phyloP scores from a whole-genome alignment of 2,329 filamentous ascomycete genomes.

The Thelonectria discophora region DNA sequence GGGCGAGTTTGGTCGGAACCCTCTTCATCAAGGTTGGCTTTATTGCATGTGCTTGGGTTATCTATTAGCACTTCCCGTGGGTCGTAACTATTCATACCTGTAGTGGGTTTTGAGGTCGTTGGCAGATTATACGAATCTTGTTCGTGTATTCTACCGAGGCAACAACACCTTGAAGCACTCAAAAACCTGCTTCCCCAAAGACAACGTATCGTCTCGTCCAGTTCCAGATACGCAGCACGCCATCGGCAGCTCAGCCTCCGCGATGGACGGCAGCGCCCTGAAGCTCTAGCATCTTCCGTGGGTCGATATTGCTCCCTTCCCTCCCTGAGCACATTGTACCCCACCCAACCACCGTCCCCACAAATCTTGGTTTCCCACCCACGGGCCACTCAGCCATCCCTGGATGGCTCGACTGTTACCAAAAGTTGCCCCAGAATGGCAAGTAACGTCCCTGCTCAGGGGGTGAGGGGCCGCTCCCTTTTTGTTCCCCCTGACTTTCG shows the following conservation, averaged over 20 bases:
- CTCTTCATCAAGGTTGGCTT: not conserved
- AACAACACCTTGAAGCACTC: no score
- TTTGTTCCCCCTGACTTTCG: constrained; percentile 27
- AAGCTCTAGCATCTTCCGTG: constrained; percentile 19
- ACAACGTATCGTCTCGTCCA: not conserved
- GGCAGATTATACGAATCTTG: no score
- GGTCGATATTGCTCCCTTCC: constrained; percentile 22
- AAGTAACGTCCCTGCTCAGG: constrained; percentile 13
- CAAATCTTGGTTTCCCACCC: constrained; percentile 1
- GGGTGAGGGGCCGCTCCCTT: constrained; percentile 18
- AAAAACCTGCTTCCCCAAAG: no score
- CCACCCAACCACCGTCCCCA: constrained; percentile 9
- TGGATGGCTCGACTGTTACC: not conserved
- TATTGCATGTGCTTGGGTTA: not conserved
- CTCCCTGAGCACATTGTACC: constrained; percentile 11
- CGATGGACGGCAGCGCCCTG: constrained; percentile 13
- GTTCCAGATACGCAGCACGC: constrained; percentile 9
- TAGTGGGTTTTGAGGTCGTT: no score
- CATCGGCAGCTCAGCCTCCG: constrained; percentile 15
- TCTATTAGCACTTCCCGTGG: no score
- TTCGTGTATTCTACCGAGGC: no score
- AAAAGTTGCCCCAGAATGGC: constrained; percentile 7
- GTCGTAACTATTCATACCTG: no score
- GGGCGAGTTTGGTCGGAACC: not conserved
- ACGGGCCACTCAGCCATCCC: not conserved